Base-by-base conservation (phyloP, 495 filamentous ascomycete species). In the Cairneyella variabilis region DNA sequence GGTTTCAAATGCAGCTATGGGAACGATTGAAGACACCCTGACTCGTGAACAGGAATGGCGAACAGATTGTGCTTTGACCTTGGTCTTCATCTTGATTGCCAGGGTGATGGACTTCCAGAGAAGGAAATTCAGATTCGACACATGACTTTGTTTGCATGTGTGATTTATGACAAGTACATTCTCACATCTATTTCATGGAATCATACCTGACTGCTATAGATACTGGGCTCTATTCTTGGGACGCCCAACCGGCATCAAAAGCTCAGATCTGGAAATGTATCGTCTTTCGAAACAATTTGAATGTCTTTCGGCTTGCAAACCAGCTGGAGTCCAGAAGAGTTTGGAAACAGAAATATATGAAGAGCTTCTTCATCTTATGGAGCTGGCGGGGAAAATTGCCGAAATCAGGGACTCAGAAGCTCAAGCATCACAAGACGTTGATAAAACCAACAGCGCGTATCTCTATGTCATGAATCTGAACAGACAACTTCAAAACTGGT, bases 181-280 rank as follows among this genome's bases (percentile, higher is more conserved):
- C 17, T 37, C 5, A 5, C 14, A 27, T 23, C 6, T 4, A 22
- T 5, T 17, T 3, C 11, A 14, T 12, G 18, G 27, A 17, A 20
- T 27, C 14, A 9, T n/a, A 9, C 3, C 42, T 48, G 30, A 55
- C 26, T 2, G 12, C n/a, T 17, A 7, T 27, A 56, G 54, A 25
- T 51, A 75, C 40, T 77, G 74, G 73, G 69, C 77, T 0, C 54
- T 78, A 10, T 69, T 77, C 45, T 68, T 79, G 5, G 76, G 77
- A 10, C 66, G 77, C 20, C 72, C 76, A 8, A 75, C 75, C 6
- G 69, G 67, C 43, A 77, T 80, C 59, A 77, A 77, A 60, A 64
- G 55, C n/a, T 66, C 68, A 9, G 75, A 80, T 52, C 48, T 80
- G 4, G 67, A 67, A 26, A 68, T 73, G n/a, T 70, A 76, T 49